These are phyloP conservation scores for Cytospora leucostoma DNA, from an alignment of 2,329 filamentous ascomycete genomes.

Conservation along the genomic window DNA sequence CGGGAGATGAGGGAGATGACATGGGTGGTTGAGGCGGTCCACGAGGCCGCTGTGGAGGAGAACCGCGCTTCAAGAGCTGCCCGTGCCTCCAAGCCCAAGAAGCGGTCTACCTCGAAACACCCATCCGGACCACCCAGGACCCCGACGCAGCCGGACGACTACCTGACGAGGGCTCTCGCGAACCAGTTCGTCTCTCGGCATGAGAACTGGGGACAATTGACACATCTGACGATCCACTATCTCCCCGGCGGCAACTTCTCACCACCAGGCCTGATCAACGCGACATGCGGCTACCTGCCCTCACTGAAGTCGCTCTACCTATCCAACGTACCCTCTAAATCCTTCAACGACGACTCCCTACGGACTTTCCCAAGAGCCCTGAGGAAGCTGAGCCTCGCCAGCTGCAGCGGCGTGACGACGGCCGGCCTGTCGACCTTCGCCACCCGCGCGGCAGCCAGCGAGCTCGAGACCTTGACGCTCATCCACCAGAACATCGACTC, in stretches of 20 bases:
- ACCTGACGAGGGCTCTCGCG: constrained; percentile 41
- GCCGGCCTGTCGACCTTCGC: constrained; percentile 59
- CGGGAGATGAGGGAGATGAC: constrained; percentile 57
- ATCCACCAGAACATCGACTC: constrained; percentile 59
- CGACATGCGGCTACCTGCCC: constrained; percentile 53
- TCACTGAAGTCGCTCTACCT: constrained; percentile 61
- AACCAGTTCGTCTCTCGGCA: constrained; percentile 46
- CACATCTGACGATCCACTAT: constrained; percentile 60
- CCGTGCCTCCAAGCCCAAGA: background rate
- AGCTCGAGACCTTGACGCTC: constrained; percentile 54
- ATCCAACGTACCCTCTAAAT: constrained; percentile 55
- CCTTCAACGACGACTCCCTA: constrained; percentile 59
- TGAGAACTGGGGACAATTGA: constrained; percentile 56
- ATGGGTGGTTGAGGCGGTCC: constrained; percentile 53
- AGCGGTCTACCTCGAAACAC: background rate
- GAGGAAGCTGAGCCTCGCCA: constrained; percentile 55
- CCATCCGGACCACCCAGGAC: background rate
- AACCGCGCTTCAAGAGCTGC: constrained; percentile 31
- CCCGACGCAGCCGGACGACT: constrained; percentile 35
- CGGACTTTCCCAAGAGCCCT: constrained; percentile 54
- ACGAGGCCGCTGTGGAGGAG: constrained; percentile 43
- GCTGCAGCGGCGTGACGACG: constrained; percentile 58
- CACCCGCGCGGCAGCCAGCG: constrained; percentile 47
- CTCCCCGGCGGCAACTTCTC: constrained; percentile 56
- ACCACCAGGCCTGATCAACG: constrained; percentile 53